A percentile compares a stretch with the other conserved stretches of the same genome.
Evolutionary conservation across 108 stramenopile species (phyloP).

Genomic region (Skeletonema tropicum): DNA sequence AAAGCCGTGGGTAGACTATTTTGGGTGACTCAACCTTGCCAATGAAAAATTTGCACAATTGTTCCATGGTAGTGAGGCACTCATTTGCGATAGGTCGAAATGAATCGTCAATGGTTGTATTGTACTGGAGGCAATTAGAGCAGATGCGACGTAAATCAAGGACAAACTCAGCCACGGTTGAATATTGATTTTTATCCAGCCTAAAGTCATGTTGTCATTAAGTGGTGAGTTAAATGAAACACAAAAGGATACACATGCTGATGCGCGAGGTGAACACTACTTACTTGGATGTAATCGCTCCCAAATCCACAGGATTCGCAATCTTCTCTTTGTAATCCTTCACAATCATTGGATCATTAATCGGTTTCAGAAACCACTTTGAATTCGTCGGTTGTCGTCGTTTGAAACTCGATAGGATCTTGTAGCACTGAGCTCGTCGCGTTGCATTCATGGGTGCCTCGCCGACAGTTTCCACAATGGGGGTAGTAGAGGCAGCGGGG

Average conservation of each 20-base stretch:
- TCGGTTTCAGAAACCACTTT: slow-evolving; percentile 72
- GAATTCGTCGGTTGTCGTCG: slow-evolving; percentile 58
- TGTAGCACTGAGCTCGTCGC: slow-evolving; percentile 67
- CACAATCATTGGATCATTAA: slow-evolving; percentile 71
- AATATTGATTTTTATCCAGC: slow-evolving; percentile 71
- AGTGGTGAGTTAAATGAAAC: slow-evolving; percentile 5
- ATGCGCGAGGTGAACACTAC: not conserved
- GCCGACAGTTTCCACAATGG: slow-evolving; percentile 16
- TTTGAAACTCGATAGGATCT: slow-evolving; percentile 68
- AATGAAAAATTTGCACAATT: slow-evolving; percentile 68
- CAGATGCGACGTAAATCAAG: slow-evolving; percentile 79
- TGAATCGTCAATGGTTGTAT: slow-evolving; percentile 59
- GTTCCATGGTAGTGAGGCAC: slow-evolving; percentile 56
- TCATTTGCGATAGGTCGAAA: slow-evolving; percentile 72
- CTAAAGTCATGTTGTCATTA: slow-evolving; percentile 7
- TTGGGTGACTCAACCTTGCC: slow-evolving; percentile 56
- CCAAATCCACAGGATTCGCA: slow-evolving; percentile 75
- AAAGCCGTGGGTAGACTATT: slow-evolving; percentile 63
- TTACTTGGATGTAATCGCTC: slow-evolving; percentile 69
- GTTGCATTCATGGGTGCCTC: slow-evolving; percentile 56
- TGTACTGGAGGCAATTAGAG: slow-evolving; percentile 85
- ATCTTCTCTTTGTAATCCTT: slow-evolving; percentile 84
- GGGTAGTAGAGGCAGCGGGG: slow-evolving; percentile 1
- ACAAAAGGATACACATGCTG: not conserved
- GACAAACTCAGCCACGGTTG: slow-evolving; percentile 65